phyloP scores from a whole-genome alignment of 257 asterid species.

The Jaltomata sinuosa region DNA sequence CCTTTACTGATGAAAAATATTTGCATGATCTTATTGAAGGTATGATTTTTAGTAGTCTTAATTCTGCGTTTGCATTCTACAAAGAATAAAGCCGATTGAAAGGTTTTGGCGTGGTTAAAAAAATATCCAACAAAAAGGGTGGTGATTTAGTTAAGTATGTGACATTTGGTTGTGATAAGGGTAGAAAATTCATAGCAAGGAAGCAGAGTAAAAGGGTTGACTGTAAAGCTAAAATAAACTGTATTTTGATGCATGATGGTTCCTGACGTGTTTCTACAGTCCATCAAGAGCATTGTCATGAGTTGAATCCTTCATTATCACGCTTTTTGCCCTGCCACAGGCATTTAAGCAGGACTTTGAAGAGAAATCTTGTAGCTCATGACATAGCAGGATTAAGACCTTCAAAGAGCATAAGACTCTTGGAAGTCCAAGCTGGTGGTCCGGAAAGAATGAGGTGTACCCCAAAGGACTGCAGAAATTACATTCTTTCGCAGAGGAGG shows the following conservation, averaged over 20 bases:
- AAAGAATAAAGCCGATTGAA: background rate
- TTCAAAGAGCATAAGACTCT: background rate
- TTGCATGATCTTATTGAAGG: too few relatives aligned
- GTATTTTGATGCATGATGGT: background rate
- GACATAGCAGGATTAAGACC: background rate
- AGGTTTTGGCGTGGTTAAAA: background rate
- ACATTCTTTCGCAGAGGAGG: background rate
- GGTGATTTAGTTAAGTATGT: background rate
- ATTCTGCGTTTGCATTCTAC: too few relatives aligned
- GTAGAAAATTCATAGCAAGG: background rate
- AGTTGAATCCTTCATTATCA: background rate
- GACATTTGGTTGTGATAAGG: background rate
- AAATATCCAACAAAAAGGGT: background rate
- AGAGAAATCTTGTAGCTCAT: background rate
- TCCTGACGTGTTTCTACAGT: too few relatives aligned
- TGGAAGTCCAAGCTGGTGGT: background rate
- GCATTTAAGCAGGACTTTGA: too few relatives aligned
- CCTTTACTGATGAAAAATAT: too few relatives aligned
- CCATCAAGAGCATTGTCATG: too few relatives aligned
- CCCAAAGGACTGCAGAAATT: too few relatives aligned
- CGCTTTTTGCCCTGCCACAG: too few relatives aligned
- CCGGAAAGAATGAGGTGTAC: background rate
- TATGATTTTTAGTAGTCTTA: too few relatives aligned
- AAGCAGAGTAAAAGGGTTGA: background rate
- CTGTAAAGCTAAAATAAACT: too few relatives aligned